phyloP scores from a whole-genome alignment of 257 asterid genomes.

The Euphrasia confusa region DNA sequence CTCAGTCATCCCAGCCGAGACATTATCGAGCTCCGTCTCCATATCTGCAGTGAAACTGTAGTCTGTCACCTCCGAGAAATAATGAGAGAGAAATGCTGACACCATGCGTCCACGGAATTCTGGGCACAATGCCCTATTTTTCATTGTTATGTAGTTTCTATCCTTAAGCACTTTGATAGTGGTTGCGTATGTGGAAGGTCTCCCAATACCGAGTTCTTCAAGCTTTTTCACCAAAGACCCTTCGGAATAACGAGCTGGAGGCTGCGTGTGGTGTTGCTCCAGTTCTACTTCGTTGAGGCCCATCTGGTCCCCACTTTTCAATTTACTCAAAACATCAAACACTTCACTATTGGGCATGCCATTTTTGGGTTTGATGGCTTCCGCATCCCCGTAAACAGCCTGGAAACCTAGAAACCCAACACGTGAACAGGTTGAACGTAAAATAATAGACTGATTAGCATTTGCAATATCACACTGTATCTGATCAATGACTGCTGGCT shows the following conservation, averaged over 20 bases:
- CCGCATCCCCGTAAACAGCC: conserved; percentile 63
- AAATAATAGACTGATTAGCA: conserved; percentile 47
- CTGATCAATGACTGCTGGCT: conserved; percentile 62
- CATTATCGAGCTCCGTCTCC: conserved; percentile 97
- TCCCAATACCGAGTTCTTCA: conserved; percentile 97
- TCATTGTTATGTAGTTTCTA: conserved; percentile 64
- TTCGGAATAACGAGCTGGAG: conserved; percentile 79
- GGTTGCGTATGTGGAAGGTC: conserved; percentile 92
- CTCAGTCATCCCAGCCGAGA: conserved; percentile 84
- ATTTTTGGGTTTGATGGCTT: conserved; percentile 32
- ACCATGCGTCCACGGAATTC: conserved; percentile 99
- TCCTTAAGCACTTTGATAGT: conserved; percentile 87
- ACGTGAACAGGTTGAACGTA: conserved; percentile 67
- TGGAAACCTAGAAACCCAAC: conserved; percentile 64
- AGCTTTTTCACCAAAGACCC: conserved; percentile 75
- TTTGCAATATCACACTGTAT: conserved; percentile 71
- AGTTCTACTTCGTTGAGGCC: conserved; percentile 49
- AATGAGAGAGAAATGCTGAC: conserved; percentile 77
- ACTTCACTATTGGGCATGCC: conserved; percentile 27
- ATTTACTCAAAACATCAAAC: conserved; percentile 48
- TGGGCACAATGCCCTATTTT: conserved; percentile 55
- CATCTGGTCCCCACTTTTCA: conserved; percentile 50
- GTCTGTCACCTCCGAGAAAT: conserved; percentile 90
- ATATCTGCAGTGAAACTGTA: conserved; percentile 93
- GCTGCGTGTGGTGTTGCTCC: conserved; percentile 67